Base-by-base conservation (phyloP, 257 asterid genomes). In the Fraxinus anomala region DNA sequence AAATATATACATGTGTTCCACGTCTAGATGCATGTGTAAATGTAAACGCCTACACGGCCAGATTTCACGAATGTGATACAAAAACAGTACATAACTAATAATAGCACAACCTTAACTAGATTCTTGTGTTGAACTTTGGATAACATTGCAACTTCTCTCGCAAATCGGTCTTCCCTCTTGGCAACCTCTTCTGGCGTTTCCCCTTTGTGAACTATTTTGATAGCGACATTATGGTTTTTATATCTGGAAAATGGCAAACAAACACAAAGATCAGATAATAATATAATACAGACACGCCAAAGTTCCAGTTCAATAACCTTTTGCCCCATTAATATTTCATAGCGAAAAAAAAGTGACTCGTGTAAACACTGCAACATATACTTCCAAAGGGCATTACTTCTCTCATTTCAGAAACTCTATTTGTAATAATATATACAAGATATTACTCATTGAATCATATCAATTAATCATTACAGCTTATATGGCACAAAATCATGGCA, bases 71-170 rank as follows among this genome's bases (percentile, higher is more conserved):
- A 4, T 4, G 10, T 54, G 17, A 17, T 16, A 51, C 61, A 16
- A 51, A 19, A 51, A 51, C 21, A 51, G 61, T 14, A 14, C 61
- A 51, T 39, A 37, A 37, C 59, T 30, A 56, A 73, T 70, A 16
- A 51, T 39, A 66, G 51, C 3, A 73, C 87, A 85, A 94, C 98
- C 98, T 94, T 94, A 82, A 94, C 98, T 77, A 94, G 85, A 89
- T 94, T 92, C 86, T 90, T 91, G 88, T 94, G 98, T 78, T 94
- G 96, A 63, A 94, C 98, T 89, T 87, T 87, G 39, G 98, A 92
- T 74, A 94, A 86, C 98, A 94, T 92, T 8, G 91, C 92, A 79
- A 92, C 94, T 82, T 94, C 96, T 87, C 98, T 87, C 12, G 80
- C 95, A 76, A 94, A 92, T 73, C 92, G 85, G 26, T 80, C 84